Conservation (phyloP, 345 rosid genomes). For the Syzygium aqueum region DNA sequence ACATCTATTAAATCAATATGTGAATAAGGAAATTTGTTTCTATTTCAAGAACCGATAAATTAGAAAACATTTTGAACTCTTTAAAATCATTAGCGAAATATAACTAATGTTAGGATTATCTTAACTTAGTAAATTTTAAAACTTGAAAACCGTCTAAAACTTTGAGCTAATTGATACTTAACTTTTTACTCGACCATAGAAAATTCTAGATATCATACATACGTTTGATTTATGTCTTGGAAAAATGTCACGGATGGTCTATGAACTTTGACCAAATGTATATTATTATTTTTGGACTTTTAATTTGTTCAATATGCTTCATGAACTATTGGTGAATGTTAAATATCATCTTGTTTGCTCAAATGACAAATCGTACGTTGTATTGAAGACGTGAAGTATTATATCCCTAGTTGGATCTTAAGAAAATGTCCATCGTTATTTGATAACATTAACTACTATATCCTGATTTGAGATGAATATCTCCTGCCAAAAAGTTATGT, state of each 20-base stretch:
- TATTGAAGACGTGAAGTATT: fast-evolving
- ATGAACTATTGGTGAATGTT: fast-evolving
- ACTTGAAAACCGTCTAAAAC: too few relatives aligned
- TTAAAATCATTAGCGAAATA: too few relatives aligned
- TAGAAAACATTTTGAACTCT: too few relatives aligned
- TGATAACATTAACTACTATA: fast-evolving
- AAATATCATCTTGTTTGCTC: background rate
- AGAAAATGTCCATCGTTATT: background rate
- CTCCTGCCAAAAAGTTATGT: fast-evolving
- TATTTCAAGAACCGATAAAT: too few relatives aligned
- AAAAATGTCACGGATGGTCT: background rate
- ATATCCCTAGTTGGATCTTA: background rate
- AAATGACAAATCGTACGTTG: fast-evolving
- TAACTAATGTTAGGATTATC: too few relatives aligned
- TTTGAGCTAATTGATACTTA: too few relatives aligned
- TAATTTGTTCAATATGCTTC: fast-evolving
- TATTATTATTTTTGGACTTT: fast-evolving
- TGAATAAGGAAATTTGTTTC: too few relatives aligned
- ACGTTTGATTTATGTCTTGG: background rate
- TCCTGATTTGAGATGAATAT: background rate
- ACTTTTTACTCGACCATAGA: too few relatives aligned
- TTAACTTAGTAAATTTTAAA: too few relatives aligned
- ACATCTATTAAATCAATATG: too few relatives aligned
- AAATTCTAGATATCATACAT: too few relatives aligned
- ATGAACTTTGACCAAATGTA: fast-evolving